A percentile compares a stretch with the other conserved stretches of the same genome.
Conservation (phyloP, 1,284 basidiomycete genomes). For the Peniophora sp. region DNA sequence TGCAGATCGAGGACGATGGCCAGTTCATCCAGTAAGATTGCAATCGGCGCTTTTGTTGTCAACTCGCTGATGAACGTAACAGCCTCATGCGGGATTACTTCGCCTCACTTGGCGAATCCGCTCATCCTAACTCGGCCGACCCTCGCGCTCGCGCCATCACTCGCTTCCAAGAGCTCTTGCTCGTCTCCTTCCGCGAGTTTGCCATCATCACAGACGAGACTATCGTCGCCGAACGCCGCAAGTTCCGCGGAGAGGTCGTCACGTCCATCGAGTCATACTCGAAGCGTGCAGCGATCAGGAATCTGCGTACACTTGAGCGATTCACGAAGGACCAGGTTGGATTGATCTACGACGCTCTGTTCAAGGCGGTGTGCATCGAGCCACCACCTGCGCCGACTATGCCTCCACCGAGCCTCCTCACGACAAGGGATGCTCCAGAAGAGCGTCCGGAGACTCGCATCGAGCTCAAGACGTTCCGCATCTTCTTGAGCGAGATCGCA, state of each 20-base stretch:
- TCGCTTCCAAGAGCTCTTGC: conserved; percentile 94
- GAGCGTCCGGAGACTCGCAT: conserved; percentile 89
- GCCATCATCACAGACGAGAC: conserved; percentile 95
- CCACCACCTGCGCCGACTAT: conserved; percentile 50
- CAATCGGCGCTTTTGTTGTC: neutral
- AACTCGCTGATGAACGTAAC: neutral
- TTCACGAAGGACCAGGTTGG: conserved; percentile 90
- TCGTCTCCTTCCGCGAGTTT: conserved; percentile 97
- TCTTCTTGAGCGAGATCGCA: conserved; percentile 88
- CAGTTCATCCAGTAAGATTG: conserved; percentile 79
- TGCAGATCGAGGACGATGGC: conserved; percentile 97
- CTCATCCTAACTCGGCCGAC: conserved; percentile 85
- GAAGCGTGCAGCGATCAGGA: conserved; percentile 90
- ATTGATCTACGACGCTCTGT: conserved; percentile 85
- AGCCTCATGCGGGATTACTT: conserved; percentile 96
- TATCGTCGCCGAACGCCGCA: conserved; percentile 81
- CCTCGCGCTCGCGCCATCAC: conserved; percentile 92
- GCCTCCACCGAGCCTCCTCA: conserved; percentile 40
- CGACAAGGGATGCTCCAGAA: conserved; percentile 47
- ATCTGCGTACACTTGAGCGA: conserved; percentile 73
- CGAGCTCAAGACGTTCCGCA: conserved; percentile 78
- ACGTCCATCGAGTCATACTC: conserved; percentile 94
- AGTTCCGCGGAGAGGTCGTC: conserved; percentile 87
- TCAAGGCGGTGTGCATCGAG: conserved; percentile 77
- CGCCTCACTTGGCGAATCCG: conserved; percentile 87